Conservation (phyloP, 2,329 filamentous ascomycete species). For the Hymenoscyphus albidus region DNA sequence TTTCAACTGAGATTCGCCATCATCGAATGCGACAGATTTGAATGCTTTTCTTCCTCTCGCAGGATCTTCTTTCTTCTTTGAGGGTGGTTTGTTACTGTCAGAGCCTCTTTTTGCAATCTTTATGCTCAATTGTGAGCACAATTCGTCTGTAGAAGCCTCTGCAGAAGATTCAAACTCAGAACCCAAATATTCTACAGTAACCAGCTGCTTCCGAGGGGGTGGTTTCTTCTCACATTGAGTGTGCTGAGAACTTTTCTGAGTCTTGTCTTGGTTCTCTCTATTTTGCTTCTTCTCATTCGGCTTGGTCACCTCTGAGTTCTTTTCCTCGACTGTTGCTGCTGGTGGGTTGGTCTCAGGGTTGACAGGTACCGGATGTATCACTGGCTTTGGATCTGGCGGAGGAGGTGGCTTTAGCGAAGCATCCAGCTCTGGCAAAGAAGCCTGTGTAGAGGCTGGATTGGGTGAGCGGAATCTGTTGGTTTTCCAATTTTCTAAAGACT, state of each 20-base stretch:
- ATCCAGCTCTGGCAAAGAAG: neutral
- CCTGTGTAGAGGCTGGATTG: neutral
- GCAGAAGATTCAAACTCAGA: slow-evolving; percentile 1
- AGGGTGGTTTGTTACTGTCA: neutral
- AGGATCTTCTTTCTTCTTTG: neutral
- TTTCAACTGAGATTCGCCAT: neutral
- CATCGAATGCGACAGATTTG: slow-evolving; percentile 1
- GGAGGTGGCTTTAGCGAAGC: neutral
- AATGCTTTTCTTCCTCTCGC: neutral
- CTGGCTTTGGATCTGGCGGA: neutral
- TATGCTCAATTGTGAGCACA: neutral
- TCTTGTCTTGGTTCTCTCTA: neutral
- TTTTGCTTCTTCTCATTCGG: neutral
- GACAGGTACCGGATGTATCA: neutral
- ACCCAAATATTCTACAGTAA: slow-evolving; percentile 8
- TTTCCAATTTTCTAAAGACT: neutral
- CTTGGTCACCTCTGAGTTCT: neutral
- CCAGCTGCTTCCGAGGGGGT: neutral
- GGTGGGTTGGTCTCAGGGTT: neutral
- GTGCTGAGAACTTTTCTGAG: neutral
- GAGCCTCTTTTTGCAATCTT: slow-evolving; percentile 1
- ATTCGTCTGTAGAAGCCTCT: neutral
- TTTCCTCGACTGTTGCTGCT: neutral
- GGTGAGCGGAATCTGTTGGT: neutral
- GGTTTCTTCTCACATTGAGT: neutral